A percentile compares a stretch with the other conserved stretches of the same genome.
phyloP scores from a whole-genome alignment of 169 alveolate species.

The Plasmodium berghei region DNA sequence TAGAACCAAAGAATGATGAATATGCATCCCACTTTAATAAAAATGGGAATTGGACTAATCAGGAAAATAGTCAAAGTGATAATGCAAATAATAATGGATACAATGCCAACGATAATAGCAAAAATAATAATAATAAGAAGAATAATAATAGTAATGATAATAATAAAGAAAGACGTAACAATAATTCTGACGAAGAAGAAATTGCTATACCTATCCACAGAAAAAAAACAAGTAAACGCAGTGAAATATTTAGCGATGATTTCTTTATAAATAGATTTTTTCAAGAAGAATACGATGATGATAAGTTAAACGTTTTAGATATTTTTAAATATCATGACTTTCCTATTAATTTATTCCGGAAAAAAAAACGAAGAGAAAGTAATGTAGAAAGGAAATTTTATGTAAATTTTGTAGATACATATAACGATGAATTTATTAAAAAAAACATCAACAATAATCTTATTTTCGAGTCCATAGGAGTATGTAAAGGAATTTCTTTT shows the following conservation, averaged over 20 bases:
- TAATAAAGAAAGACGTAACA: conserved; percentile 8
- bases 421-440: conserved; percentile 74
- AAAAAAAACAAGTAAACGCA: conserved; percentile 25
- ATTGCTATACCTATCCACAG: conserved; percentile 68
- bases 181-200: conserved; percentile 25
- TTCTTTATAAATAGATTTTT: conserved; percentile 46
- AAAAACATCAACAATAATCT: conserved; percentile 72
- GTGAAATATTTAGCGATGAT: conserved; percentile 19
- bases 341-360: conserved; percentile 56
- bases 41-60: background rate
- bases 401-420: conserved; percentile 66
- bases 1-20: too few species aligned
- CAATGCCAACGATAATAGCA: background rate
- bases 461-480: conserved; percentile 75
- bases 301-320: conserved; percentile 45
- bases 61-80: background rate
- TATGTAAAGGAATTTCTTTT: conserved; percentile 76
- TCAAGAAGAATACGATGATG: conserved; percentile 35
- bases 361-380: conserved; percentile 36
- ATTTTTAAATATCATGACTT: conserved; percentile 71
- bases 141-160: background rate
- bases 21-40: background rate
- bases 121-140: conserved; percentile 1
- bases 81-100: background rate
- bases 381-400: conserved; percentile 59